phyloP scores from a whole-genome alignment of 75 land plant genomes.

The Ceratopteris richardii region DNA sequence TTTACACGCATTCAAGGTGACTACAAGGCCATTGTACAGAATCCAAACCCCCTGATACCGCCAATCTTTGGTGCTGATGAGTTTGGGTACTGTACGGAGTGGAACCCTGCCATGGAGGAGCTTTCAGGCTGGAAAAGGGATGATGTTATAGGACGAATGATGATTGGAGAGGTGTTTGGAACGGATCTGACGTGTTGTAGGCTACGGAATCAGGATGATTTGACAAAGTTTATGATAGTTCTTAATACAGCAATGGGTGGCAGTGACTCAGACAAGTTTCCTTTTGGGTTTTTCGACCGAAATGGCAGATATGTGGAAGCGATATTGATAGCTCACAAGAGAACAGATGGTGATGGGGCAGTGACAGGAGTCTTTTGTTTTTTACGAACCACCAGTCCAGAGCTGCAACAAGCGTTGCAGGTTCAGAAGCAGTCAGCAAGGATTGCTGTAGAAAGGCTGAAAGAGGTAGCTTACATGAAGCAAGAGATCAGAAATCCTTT shows the following conservation, averaged over 20 bases:
- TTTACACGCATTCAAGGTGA: conserved; percentile 94
- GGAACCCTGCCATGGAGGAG: conserved; percentile 87
- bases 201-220: conserved; percentile 72
- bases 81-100: conserved; percentile 87
- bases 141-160: conserved; percentile 78
- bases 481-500: conserved; percentile 77
- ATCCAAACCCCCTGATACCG: conserved; percentile 86
- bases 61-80: conserved; percentile 94
- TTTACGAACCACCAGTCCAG: conserved; percentile 75
- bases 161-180: conserved; percentile 91
- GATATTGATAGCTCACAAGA: conserved; percentile 63
- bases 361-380: conserved; percentile 91
- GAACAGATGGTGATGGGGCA: conserved; percentile 62
- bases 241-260: conserved; percentile 79
- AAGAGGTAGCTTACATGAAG: conserved; percentile 65
- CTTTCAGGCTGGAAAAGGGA: conserved; percentile 70
- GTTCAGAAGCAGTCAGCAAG: conserved; percentile 52
- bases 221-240: conserved; percentile 67
- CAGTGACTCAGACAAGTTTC: conserved; percentile 62
- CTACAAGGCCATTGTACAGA: conserved; percentile 81
- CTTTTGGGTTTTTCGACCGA: conserved; percentile 61
- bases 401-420: conserved; percentile 77
- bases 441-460: conserved; percentile 63
- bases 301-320: conserved; percentile 62
- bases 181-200: conserved; percentile 55